Base-by-base conservation (phyloP, 331 rosid genomes). In the Cucumis variabilis region DNA sequence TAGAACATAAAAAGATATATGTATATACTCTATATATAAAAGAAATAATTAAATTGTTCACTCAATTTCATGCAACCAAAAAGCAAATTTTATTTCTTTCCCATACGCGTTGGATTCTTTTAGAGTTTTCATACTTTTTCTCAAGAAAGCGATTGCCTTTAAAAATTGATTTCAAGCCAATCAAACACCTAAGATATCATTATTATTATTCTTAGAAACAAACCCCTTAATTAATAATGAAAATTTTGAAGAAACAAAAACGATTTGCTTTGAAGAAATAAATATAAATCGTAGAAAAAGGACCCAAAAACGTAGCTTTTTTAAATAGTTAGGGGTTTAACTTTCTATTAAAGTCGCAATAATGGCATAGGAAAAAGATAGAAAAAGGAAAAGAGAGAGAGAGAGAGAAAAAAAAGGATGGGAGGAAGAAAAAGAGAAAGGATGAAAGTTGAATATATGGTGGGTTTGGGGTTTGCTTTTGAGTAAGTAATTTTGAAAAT, bases 271-370 rank as follows among this genome's bases (percentile, higher is more conserved):
- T 6, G 44, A 48, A 48, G 65, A 44, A 76, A 76, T 10, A 23
- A 11, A 46, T n/a, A 37, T 0, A 5, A 10, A 70, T 14, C 1
- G n/a, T 12, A 67, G 23, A 87, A 86, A 90, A 85, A 79, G 89
- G 83, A 83, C 62, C 75, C 27, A 74, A 86, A 12, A 37, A 44
- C 48, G 8, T 72, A 91, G 83, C 87, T 89, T 93, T 33, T 88
- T 46, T 86, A 88, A 48, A 81, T 33, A 21, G 95, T 88, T 89
- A 28, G 48, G 92, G 93, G 92, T 90, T 58, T 87, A 89, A 91
- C 90, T 92, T 93, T 92, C 60, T 78, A 87, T 66, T 90, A 88
- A 94, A 91, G 93, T 55, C 16, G 6, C 81, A 58, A 63, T 20
- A 30, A 63, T 62, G 71, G 21, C 28, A 60, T 1, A 60, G 33